Evolutionary conservation across 371 early-diverging fungal species (phyloP), one percentile per base, ranked within the genome.

Genomic region (Mucor racemosus): DNA sequence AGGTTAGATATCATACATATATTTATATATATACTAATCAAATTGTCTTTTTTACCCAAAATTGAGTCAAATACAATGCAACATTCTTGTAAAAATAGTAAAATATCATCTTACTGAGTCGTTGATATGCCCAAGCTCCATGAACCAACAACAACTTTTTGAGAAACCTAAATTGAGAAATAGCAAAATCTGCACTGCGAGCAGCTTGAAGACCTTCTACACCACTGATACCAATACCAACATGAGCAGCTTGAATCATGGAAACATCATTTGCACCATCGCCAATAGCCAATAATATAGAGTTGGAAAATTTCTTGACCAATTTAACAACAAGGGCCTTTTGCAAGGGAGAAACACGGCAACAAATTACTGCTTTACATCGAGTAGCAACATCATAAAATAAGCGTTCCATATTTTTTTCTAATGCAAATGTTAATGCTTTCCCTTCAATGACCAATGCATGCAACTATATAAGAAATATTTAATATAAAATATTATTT

Each of bases 211-310:
- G 84, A 17, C 99, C 99, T 76, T 99, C 99, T 66, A 93, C 89
- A 33, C 99, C 99, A 64, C 92, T 93, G 61, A 99, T 99, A 61
- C 99, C 99, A 31, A 99, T 90, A 62, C 93, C 93, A 0, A 99
- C 96, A 73, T 98, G 95, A 9, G 99, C 97, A 14, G 94, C 94
- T 76, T 95, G 94, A 58, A 99, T 93, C 99, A 99, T 99, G 55
- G 92, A 89, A 10, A 99, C 97, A 76, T 99, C 99, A 76, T 99
- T 99, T 26, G 98, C 98, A 50, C 99, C 99, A 81, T 99, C 99
- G 39, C 99, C 98, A 62, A 97, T 95, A 42, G 91, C 97, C 66
- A 93, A 90, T 54, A 90, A 77, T 71, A 91, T 92, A 9, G 93
- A 90, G 60, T 84, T 91, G 39, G 81, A 81, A 46, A 86, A 85